Evolutionary conservation across 768 basidiomycete genomes (phyloP).

Genomic region (Boletus fagicola): DNA sequence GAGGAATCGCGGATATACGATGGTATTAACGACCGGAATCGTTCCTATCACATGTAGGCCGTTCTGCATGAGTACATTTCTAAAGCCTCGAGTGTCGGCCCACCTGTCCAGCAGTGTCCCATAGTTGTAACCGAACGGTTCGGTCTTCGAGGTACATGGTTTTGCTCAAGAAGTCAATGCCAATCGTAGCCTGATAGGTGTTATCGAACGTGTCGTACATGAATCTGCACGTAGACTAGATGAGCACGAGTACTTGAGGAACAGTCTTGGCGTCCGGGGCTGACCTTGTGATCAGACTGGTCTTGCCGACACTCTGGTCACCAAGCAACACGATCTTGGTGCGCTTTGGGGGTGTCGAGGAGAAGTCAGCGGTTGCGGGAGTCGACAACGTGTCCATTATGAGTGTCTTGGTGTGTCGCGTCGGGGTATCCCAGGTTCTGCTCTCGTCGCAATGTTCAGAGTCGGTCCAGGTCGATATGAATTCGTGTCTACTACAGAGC

Average conservation of each 20-base stretch:
- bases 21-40: conserved; percentile 95
- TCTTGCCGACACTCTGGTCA: conserved; percentile 98
- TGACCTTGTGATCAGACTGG: conserved; percentile 93
- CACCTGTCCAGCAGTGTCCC: conserved; percentile 98
- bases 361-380: conserved; percentile 78
- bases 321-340: conserved; percentile 96
- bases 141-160: conserved; percentile 99
- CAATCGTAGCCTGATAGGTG: conserved; percentile 96
- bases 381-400: conserved; percentile 55
- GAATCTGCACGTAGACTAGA: conserved; percentile 51
- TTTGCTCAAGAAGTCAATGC: conserved; percentile 99
- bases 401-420: not conserved
- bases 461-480: conserved; percentile 17
- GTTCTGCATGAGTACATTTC: conserved; percentile 3
- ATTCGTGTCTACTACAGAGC: not conserved
- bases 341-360: conserved; percentile 86
- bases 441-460: not conserved
- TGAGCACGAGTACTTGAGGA: conserved; percentile 3
- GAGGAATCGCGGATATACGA: conserved; percentile 99
- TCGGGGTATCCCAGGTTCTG: not conserved
- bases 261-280: conserved; percentile 21
- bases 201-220: conserved; percentile 99
- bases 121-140: conserved; percentile 94
- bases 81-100: conserved; percentile 14
- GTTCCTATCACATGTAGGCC: conserved; percentile 57